Evolutionary conservation across 345 rosid species (phyloP), one percentile per base, ranked within the genome.

Genomic region (Dimocarpus longan): DNA sequence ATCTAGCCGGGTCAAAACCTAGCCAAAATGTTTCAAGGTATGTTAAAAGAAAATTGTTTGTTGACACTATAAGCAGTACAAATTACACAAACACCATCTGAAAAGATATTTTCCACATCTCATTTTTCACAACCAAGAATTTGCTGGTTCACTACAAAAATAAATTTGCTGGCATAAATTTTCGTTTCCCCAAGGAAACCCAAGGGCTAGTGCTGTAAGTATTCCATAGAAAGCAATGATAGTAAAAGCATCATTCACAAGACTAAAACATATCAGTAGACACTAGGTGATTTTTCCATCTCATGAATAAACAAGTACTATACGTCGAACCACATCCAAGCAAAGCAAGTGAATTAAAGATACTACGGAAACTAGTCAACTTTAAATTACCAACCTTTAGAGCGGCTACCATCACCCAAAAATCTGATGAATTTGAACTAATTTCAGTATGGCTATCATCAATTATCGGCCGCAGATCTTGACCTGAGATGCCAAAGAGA

Each of bases 321-420:
- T 57, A 18, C 10, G 10, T 5, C n/a, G 56, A 50, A 57, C 63
- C 63, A 57, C 63, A 21, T 57, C 63, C 63, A 62, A 63, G 62
- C 13, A 44, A 46, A 15, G 66, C 59, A 56, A 77, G 44, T n/a
- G 12, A 67, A 71, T 40, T 26, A 11, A n/a, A 57, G 63, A 57
- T 48, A 78, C 24, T 4, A 19, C 8, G 66, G 75, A 73, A 62
- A 70, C 50, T 70, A 71, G 73, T 24, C 19, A 81, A 26, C 60
- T 85, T 75, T 44, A 52, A 67, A 82, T 84, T 75, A 59, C 79
- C 74, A 82, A 95, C 99, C 98, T 96, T 94, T 81, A 96, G 83
- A 82, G 97, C 98, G 64, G 97, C 97, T 75, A 91, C 92, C 97
- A 96, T 92, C 88, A 96, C 97, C 99, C 99, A 94, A 88, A 94